These are phyloP conservation scores for Meyerozyma sp. DNA, from an alignment of 1,139 yeast species.

Conservation along the genomic window DNA sequence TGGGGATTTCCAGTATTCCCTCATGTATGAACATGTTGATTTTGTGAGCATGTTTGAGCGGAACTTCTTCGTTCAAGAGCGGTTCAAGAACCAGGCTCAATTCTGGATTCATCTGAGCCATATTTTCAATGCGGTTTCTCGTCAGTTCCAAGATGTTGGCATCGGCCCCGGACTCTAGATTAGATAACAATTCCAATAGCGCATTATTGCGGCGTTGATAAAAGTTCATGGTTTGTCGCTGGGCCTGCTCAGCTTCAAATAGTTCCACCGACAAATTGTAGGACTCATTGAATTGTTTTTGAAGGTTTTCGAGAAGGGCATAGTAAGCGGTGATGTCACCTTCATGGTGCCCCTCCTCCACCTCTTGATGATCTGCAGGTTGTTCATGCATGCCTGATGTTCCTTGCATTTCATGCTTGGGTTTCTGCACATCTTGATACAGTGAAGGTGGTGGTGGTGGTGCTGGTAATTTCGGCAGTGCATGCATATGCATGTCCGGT, in stretches of 20 bases:
- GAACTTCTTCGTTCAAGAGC: constrained; percentile 5
- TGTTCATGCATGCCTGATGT: not conserved
- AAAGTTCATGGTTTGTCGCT: constrained; percentile 29
- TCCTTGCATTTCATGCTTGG: not conserved
- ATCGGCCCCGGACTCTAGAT: not conserved
- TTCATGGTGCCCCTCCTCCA: not conserved
- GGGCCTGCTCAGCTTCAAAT: constrained; percentile 27
- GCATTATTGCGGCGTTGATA: constrained; percentile 38
- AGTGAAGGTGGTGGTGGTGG: too few species aligned
- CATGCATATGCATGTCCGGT: too few species aligned
- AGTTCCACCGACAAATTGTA: constrained; percentile 20
- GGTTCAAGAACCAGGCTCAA: constrained; percentile 14
- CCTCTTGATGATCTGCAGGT: not conserved
- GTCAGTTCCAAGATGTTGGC: constrained; percentile 8
- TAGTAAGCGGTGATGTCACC: constrained; percentile 5
- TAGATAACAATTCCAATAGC: constrained; percentile 22
- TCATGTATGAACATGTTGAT: not conserved
- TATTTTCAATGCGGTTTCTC: constrained; percentile 17
- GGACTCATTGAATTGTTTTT: constrained; percentile 20
- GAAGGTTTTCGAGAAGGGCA: constrained; percentile 21
- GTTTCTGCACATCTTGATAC: not conserved
- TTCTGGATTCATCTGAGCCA: constrained; percentile 19
- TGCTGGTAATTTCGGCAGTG: too few species aligned
- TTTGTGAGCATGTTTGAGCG: not conserved
- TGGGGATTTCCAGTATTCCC: not conserved